phyloP scores from a whole-genome alignment of 1,139 yeast species.

The Saccharomyces hybrid region DNA sequence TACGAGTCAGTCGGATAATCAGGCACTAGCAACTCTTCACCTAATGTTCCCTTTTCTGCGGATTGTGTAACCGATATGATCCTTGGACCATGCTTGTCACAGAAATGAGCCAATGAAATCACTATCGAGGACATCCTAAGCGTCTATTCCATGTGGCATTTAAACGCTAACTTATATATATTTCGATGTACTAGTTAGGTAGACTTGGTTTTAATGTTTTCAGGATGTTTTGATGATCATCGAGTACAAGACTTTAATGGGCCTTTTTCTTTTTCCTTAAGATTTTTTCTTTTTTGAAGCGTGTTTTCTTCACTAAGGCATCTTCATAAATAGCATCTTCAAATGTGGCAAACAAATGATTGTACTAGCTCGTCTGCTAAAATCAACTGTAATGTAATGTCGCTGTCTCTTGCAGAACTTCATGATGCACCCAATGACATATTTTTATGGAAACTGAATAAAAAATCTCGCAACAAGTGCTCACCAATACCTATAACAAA shows the following conservation, averaged over 20 bases:
- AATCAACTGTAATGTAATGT: neutral
- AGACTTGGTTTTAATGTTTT: neutral
- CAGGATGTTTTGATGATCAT: neutral
- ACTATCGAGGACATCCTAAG: conserved; percentile 17
- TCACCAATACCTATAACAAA: neutral
- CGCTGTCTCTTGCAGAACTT: neutral
- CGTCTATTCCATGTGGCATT: neutral
- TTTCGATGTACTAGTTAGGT: neutral
- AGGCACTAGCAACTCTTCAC: conserved; percentile 28
- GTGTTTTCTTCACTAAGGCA: neutral
- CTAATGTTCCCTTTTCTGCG: conserved; percentile 15
- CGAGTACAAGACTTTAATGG: neutral
- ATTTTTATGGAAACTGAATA: neutral
- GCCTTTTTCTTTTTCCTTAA: neutral
- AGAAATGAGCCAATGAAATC: conserved; percentile 68
- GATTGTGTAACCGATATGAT: conserved; percentile 66
- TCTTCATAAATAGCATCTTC: neutral
- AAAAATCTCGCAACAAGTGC: neutral
- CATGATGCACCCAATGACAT: neutral
- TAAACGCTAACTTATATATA: neutral
- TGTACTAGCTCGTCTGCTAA: neutral
- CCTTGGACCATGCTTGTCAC: conserved; percentile 82
- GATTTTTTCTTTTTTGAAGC: neutral
- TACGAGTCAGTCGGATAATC: conserved; percentile 39
- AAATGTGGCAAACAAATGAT: neutral